These are phyloP conservation scores for Cyclospora cayetanensis DNA, from an alignment of 169 alveolate genomes.

Conservation along the genomic window DNA sequence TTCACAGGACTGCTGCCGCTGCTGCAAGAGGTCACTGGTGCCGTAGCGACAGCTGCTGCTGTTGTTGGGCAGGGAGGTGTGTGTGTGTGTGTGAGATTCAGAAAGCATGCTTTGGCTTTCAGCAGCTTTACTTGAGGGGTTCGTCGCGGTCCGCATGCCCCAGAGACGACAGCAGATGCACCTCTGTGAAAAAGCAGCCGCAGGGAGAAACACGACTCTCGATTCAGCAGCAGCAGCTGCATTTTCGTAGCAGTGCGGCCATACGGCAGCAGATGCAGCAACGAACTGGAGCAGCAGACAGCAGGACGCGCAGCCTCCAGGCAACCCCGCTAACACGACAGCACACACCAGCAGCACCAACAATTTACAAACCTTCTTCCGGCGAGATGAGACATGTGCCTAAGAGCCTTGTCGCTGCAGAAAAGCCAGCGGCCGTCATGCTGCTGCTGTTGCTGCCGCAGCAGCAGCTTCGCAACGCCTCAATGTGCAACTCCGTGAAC, in stretches of 20 bases:
- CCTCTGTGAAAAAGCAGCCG: too few species aligned
- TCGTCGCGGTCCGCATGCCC: too few species aligned
- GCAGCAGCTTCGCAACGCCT: constrained; percentile 30
- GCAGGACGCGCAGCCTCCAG: background rate
- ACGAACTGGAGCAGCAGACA: constrained; percentile 8
- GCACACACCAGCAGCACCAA: background rate
- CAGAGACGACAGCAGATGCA: too few species aligned
- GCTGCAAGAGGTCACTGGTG: background rate
- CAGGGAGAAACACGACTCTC: background rate
- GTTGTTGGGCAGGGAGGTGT: too few species aligned
- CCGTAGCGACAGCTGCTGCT: background rate
- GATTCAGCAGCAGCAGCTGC: background rate
- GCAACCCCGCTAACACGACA: too few species aligned
- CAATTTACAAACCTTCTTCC: background rate
- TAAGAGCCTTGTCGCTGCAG: background rate
- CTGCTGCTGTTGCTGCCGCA: constrained; percentile 47
- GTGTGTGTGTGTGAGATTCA: too few species aligned
- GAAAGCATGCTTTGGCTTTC: too few species aligned
- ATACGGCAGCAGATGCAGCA: background rate
- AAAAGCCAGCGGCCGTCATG: constrained; percentile 29
- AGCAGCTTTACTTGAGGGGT: too few species aligned
- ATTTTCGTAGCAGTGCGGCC: background rate
- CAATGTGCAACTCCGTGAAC: constrained; percentile 16
- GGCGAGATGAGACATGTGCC: background rate
- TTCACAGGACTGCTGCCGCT: background rate